These are phyloP conservation scores for Candida hungchunana DNA, from an alignment of 805 yeast genomes.

Conservation along the genomic window DNA sequence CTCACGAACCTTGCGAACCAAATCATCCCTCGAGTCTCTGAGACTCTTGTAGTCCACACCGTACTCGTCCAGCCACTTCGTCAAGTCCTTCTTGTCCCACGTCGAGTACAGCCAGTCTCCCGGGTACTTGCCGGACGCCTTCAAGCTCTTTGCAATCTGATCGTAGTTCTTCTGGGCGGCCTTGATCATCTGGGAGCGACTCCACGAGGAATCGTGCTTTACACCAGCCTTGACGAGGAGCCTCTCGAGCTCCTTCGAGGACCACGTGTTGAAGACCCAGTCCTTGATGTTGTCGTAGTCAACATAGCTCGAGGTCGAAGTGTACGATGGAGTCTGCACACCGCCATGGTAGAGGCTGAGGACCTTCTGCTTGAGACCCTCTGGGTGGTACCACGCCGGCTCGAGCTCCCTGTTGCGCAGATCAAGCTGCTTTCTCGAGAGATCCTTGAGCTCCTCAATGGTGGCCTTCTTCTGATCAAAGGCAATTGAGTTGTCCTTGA, in stretches of 20 bases:
- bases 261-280: slow-evolving; percentile 52
- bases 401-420: not conserved
- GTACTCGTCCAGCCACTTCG: slow-evolving; percentile 44
- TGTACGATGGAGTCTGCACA: not conserved
- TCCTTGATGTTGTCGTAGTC: slow-evolving; percentile 25
- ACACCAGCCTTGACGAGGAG: slow-evolving; percentile 32
- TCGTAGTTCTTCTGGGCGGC: slow-evolving; percentile 39
- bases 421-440: slow-evolving; percentile 25
- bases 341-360: slow-evolving; percentile 7
- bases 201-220: slow-evolving; percentile 25
- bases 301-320: slow-evolving; percentile 6
- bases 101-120: slow-evolving; percentile 48
- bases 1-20: slow-evolving; percentile 42
- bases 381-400: slow-evolving; percentile 15
- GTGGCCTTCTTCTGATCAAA: slow-evolving; percentile 23
- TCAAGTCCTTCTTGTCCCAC: slow-evolving; percentile 50
- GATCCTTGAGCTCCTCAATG: slow-evolving; percentile 24
- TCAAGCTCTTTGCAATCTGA: slow-evolving; percentile 32
- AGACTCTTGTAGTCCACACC: slow-evolving; percentile 35
- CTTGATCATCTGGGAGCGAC: slow-evolving; percentile 38
- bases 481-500: slow-evolving; percentile 28
- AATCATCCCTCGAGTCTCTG: slow-evolving; percentile 40
- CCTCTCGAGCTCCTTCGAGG: slow-evolving; percentile 29
- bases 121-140: slow-evolving; percentile 42
- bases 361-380: slow-evolving; percentile 15